These are phyloP conservation scores for Chrysanthemum seticuspe DNA, from an alignment of 129 eudicot species.

Conservation along the genomic window DNA sequence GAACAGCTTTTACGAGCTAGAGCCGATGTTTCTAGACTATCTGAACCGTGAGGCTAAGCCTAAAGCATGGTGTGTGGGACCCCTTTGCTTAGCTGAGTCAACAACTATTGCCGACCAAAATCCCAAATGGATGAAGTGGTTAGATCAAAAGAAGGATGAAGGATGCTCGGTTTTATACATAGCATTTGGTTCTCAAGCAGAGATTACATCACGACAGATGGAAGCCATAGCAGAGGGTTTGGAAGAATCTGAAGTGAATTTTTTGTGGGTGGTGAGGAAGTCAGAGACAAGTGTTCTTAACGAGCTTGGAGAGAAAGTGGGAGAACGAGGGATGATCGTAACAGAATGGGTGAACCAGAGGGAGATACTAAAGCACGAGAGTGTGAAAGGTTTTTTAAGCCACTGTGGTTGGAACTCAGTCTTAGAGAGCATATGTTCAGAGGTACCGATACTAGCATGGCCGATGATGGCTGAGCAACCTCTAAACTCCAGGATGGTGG, in stretches of 20 bases:
- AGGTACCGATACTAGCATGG: constrained; percentile 80
- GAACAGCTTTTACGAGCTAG: constrained; percentile 35
- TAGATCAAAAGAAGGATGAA: constrained; percentile 41
- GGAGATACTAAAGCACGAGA: constrained; percentile 48
- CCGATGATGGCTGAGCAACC: constrained; percentile 84
- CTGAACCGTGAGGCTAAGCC: constrained; percentile 18
- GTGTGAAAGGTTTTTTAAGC: constrained; percentile 62
- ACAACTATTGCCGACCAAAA: background rate
- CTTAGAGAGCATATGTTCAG: constrained; percentile 67
- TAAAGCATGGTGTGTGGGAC: constrained; percentile 22
- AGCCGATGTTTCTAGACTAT: constrained; percentile 23
- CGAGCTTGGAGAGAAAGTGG: constrained; percentile 47
- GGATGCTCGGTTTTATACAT: constrained; percentile 48
- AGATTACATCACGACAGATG: constrained; percentile 35
- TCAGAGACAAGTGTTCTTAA: constrained; percentile 9
- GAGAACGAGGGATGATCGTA: constrained; percentile 54
- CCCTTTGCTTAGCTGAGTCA: constrained; percentile 29
- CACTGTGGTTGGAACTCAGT: constrained; percentile 90
- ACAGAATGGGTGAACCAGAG: constrained; percentile 67
- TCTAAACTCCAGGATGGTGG: constrained; percentile 63
- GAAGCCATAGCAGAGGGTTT: constrained; percentile 47
- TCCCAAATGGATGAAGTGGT: constrained; percentile 58
- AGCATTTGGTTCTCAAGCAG: constrained; percentile 67
- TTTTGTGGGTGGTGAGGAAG: constrained; percentile 65
- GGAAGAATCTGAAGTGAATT: constrained; percentile 47